Conservation (phyloP, 192 early-diverging fungal species). For the Glomus cerebriforme region DNA sequence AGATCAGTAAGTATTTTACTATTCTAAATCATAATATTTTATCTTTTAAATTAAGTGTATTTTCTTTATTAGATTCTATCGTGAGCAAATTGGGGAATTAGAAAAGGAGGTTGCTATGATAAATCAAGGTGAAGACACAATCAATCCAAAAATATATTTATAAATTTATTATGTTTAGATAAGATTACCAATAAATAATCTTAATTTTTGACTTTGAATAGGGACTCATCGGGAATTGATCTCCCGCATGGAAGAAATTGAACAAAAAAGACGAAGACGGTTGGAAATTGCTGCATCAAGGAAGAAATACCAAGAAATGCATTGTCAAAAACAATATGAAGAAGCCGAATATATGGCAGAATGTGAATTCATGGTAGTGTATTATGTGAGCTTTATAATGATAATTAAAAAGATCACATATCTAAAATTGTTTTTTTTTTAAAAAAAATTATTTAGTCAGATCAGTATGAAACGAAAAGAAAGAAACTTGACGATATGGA, state of each 20-base stretch:
- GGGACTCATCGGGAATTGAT: constrained; percentile 3
- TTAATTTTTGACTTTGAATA: not conserved
- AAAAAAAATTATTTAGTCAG: not conserved
- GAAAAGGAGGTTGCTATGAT: not conserved
- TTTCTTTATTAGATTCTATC: not conserved
- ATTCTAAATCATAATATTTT: not conserved
- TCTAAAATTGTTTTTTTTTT: not conserved
- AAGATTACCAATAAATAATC: not conserved
- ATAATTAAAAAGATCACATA: not conserved
- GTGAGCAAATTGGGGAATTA: not conserved
- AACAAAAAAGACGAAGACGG: not conserved
- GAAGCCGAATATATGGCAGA: not conserved
- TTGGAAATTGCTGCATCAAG: not conserved
- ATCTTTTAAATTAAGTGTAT: not conserved
- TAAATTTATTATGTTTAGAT: no score
- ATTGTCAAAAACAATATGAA: constrained; percentile 14
- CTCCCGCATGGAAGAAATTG: constrained; percentile 25
- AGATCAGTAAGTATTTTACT: constrained; percentile 10
- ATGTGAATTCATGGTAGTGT: constrained; percentile 21
- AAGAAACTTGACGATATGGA: constrained; percentile 5
- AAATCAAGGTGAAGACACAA: not conserved
- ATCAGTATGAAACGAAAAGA: not conserved
- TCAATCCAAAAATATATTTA: not conserved
- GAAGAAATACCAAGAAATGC: not conserved
- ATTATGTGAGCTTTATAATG: not conserved